Evolutionary conservation across 768 basidiomycete genomes (phyloP), one percentile per base, ranked within the genome.

Genomic region (Sporobolomyces phaffii): DNA sequence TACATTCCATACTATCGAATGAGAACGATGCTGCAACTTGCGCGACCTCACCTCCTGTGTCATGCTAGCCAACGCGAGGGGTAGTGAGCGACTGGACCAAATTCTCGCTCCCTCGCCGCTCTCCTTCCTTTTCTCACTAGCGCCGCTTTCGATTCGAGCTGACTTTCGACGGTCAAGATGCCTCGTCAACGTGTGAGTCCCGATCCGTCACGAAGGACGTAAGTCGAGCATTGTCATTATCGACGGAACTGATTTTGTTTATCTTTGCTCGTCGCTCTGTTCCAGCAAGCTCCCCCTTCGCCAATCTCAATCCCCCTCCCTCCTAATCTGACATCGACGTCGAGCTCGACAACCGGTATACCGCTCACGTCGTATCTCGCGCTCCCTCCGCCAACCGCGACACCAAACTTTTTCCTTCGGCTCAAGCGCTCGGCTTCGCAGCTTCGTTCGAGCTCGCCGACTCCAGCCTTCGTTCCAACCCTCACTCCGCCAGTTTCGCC

Each of bases 221-320:
- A 10, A 41, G 18, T 41, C 11, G 40, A 41, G 10, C 18, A n/a
- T n/a, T n/a, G n/a, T n/a, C n/a, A n/a, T n/a, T n/a, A n/a, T n/a
- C n/a, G n/a, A n/a, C n/a, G n/a, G 11, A n/a, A n/a, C n/a, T n/a
- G n/a, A n/a, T n/a, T n/a, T n/a, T n/a, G n/a, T n/a, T n/a, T n/a
- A n/a, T n/a, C n/a, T n/a, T n/a, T n/a, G n/a, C n/a, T n/a, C n/a
- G n/a, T 24, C 33, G 22, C 29, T 20, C 10, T 36, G 8, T 49
- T 5, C 13, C 34, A 56, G 54, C 54, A 56, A 56, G 8, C 40
- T 56, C 54, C 54, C 11, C 54, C 54, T 40, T 56, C 54, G 6
- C 54, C 54, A 41, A 56, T 56, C 54, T 56, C 54, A 26, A 56
- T 56, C 17, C 54, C 54, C 24, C 40, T 56, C 11, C 54, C 54